Evolutionary conservation across 805 yeast species (phyloP), one percentile per base, ranked within the genome.

Genomic region (Komagataella ulmi): DNA sequence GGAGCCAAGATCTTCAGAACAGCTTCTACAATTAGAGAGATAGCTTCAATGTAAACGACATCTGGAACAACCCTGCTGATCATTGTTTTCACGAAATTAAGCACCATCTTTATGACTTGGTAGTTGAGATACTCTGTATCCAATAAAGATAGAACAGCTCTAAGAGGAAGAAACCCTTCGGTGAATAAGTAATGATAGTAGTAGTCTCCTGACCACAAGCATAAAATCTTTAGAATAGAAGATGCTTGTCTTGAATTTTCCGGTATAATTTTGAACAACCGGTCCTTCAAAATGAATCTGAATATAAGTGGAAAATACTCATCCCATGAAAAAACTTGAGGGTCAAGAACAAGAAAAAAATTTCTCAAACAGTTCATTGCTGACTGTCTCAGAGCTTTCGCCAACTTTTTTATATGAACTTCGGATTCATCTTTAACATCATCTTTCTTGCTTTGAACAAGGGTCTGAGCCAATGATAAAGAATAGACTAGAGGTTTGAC

Each of bases 191-290:
- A 77, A 12, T 71, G 70, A 48, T 73, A 67, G 44, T 83, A 70
- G 19, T 69, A 67, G 4, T 70, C 67, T 36, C 66, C 62, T 3
- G 71, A 61, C 49, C 85, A 69, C 81, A 95, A 77, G 6, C 79
- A 65, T 59, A 91, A 75, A 7, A 88, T 61, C 52, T 72, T 77
- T 77, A 90, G 68, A 47, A 91, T 62, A 0, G 95, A 76, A 0
- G 97, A 88, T 0, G 91, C 83, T 59, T 85, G 88, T 61, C 88
- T 95, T 36, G 84, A 69, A 62, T 91, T 93, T 59, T 85, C 96
- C 45, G 68, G 74, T 3, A 83, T 83, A 64, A 91, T 91, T 10
- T 74, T 69, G 1, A 54, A 70, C 57, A 93, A 70, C 59, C 95
- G 77, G 6, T 95, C 89, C 18, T 63, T 58, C 12, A 91, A 69